phyloP scores from a whole-genome alignment of 2,329 filamentous ascomycete genomes.

The Aspergillus sp. region DNA sequence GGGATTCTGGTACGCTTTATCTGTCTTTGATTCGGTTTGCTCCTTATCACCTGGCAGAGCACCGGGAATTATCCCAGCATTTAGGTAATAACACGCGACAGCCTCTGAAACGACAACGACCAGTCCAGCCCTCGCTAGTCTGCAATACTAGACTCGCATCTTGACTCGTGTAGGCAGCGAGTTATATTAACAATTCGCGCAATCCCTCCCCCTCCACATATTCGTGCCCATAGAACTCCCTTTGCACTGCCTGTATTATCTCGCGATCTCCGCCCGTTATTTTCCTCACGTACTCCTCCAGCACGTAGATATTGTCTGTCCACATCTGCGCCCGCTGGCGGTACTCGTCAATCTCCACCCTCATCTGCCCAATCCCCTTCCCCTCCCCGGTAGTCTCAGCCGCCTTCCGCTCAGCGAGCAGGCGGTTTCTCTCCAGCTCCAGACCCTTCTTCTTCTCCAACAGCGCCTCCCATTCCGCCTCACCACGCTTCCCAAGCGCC shows the following conservation, averaged over 20 bases:
- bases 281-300: conserved; percentile 42
- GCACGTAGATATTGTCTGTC: conserved; percentile 47
- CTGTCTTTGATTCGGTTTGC: not conserved
- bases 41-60: not conserved
- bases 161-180: not conserved
- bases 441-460: conserved; percentile 24
- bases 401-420: conserved; percentile 25
- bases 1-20: not conserved
- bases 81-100: not conserved
- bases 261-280: conserved; percentile 46
- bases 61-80: not conserved
- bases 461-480: conserved; percentile 22
- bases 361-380: conserved; percentile 33
- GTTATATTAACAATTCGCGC: conserved; percentile 34
- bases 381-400: conserved; percentile 30
- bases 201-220: conserved; percentile 56
- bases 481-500: conserved; percentile 13
- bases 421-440: conserved; percentile 29
- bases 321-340: conserved; percentile 31
- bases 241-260: conserved; percentile 43
- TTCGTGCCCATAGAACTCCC: conserved; percentile 53
- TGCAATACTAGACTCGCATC: not conserved
- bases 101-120: not conserved
- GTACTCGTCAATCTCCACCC: conserved; percentile 32
- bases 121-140: not conserved